phyloP scores from a whole-genome alignment of 495 filamentous ascomycete genomes.

The Podospora sp. region DNA sequence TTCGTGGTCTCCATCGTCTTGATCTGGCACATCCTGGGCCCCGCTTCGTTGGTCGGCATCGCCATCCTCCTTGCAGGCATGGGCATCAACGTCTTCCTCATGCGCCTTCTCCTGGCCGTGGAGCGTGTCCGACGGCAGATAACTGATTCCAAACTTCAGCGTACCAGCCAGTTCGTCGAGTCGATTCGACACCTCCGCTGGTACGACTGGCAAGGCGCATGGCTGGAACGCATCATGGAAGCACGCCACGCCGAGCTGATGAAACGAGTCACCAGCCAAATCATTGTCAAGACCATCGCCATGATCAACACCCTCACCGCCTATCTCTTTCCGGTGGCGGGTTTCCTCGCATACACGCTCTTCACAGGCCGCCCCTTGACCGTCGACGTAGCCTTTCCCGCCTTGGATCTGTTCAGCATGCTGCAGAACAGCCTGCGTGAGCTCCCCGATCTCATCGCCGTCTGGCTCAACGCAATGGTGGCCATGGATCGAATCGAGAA shows the following conservation, averaged over 20 bases:
- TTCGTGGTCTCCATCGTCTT: slow-evolving; percentile 67
- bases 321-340: slow-evolving; percentile 74
- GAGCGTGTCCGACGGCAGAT: slow-evolving; percentile 66
- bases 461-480: slow-evolving; percentile 72
- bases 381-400: slow-evolving; percentile 80
- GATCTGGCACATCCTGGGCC: slow-evolving; percentile 75
- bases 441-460: slow-evolving; percentile 69
- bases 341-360: slow-evolving; percentile 76
- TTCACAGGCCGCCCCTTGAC: slow-evolving; percentile 64
- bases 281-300: slow-evolving; percentile 61
- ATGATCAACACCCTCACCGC: slow-evolving; percentile 66
- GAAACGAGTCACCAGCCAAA: slow-evolving; percentile 62
- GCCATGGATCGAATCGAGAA: slow-evolving; percentile 76
- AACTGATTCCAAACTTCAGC: slow-evolving; percentile 73
- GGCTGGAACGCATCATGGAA: slow-evolving; percentile 73
- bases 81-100: slow-evolving; percentile 62
- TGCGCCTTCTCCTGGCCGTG: slow-evolving; percentile 60
- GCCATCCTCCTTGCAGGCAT: slow-evolving; percentile 66
- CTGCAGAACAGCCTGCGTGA: slow-evolving; percentile 70
- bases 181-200: slow-evolving; percentile 82
- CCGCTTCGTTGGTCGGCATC: slow-evolving; percentile 75
- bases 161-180: slow-evolving; percentile 78
- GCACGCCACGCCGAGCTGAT: slow-evolving; percentile 68
- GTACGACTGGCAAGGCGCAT: slow-evolving; percentile 84
- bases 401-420: slow-evolving; percentile 75